These are phyloP conservation scores for Candida anutae DNA, from an alignment of 1,139 yeast genomes.

Conservation along the genomic window DNA sequence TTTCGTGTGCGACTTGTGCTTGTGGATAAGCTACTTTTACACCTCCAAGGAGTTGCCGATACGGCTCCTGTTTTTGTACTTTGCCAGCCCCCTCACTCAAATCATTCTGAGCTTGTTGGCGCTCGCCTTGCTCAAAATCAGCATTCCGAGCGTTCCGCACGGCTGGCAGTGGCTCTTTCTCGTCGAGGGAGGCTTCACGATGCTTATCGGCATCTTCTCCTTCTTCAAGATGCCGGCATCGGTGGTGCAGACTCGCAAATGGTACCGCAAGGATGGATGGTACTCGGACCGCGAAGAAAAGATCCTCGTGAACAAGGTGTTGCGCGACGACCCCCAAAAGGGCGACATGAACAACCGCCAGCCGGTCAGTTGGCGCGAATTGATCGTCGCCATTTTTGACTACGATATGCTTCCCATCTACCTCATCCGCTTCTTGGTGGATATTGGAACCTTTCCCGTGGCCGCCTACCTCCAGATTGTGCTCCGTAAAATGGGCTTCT, in stretches of 20 bases:
- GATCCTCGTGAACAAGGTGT: conserved; percentile 21
- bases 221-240: conserved; percentile 29
- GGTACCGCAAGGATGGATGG: conserved; percentile 27
- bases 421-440: conserved; percentile 11
- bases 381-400: conserved; percentile 14
- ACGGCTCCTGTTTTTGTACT: conserved; percentile 20
- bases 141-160: conserved; percentile 7
- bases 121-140: conserved; percentile 19
- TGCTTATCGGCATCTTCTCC: conserved; percentile 20
- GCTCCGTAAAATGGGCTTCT: conserved; percentile 12
- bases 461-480: conserved; percentile 10
- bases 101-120: conserved; percentile 20
- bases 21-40: conserved; percentile 27
- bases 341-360: conserved; percentile 29
- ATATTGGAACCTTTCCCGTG: conserved; percentile 9
- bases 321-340: conserved; percentile 26
- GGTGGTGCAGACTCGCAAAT: conserved; percentile 19
- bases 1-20: conserved; percentile 21
- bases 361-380: conserved; percentile 15
- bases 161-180: conserved; percentile 33
- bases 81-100: conserved; percentile 15
- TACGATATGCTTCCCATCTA: conserved; percentile 19
- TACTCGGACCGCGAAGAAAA: conserved; percentile 28
- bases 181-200: conserved; percentile 25
- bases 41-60: conserved; percentile 19